These are phyloP conservation scores for Didymella segeticola DNA, from an alignment of 2,329 filamentous ascomycete genomes.

Conservation along the genomic window DNA sequence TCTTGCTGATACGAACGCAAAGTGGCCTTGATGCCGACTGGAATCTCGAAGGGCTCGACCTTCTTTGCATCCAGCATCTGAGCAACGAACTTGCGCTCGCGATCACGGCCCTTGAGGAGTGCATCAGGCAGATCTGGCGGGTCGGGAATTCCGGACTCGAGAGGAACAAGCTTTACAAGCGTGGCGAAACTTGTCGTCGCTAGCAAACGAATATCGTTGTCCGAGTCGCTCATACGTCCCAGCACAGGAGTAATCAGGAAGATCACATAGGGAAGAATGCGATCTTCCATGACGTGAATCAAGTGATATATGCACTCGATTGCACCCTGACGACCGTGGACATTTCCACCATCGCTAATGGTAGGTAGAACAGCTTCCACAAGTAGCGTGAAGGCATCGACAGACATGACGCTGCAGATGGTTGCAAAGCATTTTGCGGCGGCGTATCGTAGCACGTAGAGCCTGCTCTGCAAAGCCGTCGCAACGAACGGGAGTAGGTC, in stretches of 20 bases:
- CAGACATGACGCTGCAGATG: constrained; percentile 93
- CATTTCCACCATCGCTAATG: constrained; percentile 87
- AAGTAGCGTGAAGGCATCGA: constrained; percentile 93
- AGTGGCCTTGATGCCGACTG: constrained; percentile 95
- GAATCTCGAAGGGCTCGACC: constrained; percentile 90
- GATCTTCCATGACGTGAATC: constrained; percentile 97
- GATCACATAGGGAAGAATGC: constrained; percentile 95
- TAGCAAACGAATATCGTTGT: constrained; percentile 91
- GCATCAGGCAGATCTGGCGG: constrained; percentile 91
- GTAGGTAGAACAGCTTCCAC: constrained; percentile 92
- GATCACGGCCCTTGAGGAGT: constrained; percentile 85
- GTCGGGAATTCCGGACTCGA: constrained; percentile 96
- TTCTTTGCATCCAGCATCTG: constrained; percentile 97
- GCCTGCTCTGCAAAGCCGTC: constrained; percentile 82
- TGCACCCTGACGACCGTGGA: constrained; percentile 88
- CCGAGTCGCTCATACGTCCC: constrained; percentile 97
- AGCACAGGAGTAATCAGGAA: constrained; percentile 98
- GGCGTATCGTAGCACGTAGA: constrained; percentile 94
- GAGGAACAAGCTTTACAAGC: constrained; percentile 92
- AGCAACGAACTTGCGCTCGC: constrained; percentile 93
- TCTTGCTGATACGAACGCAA: constrained; percentile 98
- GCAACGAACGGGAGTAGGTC: constrained; percentile 84
- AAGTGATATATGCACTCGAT: constrained; percentile 96
- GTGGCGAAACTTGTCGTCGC: constrained; percentile 98
- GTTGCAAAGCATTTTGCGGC: constrained; percentile 97